phyloP scores from a whole-genome alignment of 805 yeast genomes.

The Teunomyces barrocoloradensis region DNA sequence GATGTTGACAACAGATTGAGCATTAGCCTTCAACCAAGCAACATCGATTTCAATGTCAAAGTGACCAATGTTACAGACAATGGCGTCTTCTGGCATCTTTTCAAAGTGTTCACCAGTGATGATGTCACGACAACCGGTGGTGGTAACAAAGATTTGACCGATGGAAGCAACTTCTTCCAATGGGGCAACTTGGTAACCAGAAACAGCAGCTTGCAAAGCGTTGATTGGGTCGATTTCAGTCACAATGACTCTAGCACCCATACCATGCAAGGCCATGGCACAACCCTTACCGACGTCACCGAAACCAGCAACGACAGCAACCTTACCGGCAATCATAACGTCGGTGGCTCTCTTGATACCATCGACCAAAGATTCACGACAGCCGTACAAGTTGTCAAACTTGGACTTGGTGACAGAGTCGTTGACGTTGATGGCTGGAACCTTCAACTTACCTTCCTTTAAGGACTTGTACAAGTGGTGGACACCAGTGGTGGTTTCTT shows the following conservation, averaged over 20 bases:
- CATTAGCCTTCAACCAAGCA: conserved; percentile 96
- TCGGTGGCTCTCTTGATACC: conserved; percentile 99
- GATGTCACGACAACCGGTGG: conserved; percentile 99
- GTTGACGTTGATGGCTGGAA: conserved; percentile 98
- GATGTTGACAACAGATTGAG: conserved; percentile 91
- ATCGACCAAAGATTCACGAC: conserved; percentile 97
- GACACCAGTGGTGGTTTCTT: conserved; percentile 99
- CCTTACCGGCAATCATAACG: conserved; percentile 99
- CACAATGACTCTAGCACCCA: conserved; percentile 98
- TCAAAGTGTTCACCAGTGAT: conserved; percentile 85
- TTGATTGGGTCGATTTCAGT: conserved; percentile 98
- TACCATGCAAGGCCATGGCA: conserved; percentile 96
- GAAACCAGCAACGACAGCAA: conserved; percentile 98
- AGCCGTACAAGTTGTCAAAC: conserved; percentile 99
- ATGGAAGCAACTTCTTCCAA: conserved; percentile 88
- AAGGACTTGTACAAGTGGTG: conserved; percentile 98
- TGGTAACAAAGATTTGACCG: conserved; percentile 98
- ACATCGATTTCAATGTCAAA: conserved; percentile 99
- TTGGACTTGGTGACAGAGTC: conserved; percentile 99
- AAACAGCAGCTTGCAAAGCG: conserved; percentile 98
- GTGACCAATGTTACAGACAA: conserved; percentile 99
- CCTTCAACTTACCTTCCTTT: conserved; percentile 84
- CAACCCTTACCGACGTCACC: conserved; percentile 99
- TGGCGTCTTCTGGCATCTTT: conserved; percentile 98
- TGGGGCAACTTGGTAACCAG: conserved; percentile 96